phyloP scores from a whole-genome alignment of 805 yeast genomes.

The Candida nanaspora region DNA sequence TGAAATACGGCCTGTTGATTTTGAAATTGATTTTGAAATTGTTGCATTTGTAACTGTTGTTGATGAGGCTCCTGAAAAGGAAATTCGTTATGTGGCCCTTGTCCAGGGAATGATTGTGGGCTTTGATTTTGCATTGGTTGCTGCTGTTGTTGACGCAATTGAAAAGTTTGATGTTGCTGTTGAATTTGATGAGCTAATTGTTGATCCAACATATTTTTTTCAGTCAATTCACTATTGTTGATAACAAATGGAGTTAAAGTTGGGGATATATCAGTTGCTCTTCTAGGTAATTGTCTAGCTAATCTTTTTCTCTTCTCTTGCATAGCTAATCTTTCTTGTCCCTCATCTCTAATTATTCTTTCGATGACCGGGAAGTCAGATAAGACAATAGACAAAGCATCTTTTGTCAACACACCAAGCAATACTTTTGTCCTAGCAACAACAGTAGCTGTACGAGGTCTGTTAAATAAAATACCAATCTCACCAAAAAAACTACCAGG shows the following conservation, averaged over 20 bases:
- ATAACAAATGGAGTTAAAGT: slow-evolving; percentile 1
- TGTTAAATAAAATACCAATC: slow-evolving; percentile 65
- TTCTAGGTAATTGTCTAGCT: slow-evolving; percentile 1
- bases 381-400: slow-evolving; percentile 50
- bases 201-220: neutral
- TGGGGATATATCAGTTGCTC: slow-evolving; percentile 25
- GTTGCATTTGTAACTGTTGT: slow-evolving; percentile 1
- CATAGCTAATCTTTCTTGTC: slow-evolving; percentile 69
- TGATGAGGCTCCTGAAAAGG: no score
- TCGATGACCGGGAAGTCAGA: slow-evolving; percentile 61
- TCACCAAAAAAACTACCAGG: slow-evolving; percentile 75
- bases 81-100: neutral
- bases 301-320: slow-evolving; percentile 52
- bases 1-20: neutral
- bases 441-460: slow-evolving; percentile 77
- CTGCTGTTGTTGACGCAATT: neutral
- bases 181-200: neutral
- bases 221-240: neutral
- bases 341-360: slow-evolving; percentile 66
- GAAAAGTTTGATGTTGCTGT: neutral
- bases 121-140: neutral
- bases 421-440: slow-evolving; percentile 62
- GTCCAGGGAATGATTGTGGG: neutral
- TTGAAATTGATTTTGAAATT: neutral
- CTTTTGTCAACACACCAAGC: slow-evolving; percentile 62